Base-by-base conservation (phyloP, 192 early-diverging fungal genomes). In the Spizellomyces sp. region DNA sequence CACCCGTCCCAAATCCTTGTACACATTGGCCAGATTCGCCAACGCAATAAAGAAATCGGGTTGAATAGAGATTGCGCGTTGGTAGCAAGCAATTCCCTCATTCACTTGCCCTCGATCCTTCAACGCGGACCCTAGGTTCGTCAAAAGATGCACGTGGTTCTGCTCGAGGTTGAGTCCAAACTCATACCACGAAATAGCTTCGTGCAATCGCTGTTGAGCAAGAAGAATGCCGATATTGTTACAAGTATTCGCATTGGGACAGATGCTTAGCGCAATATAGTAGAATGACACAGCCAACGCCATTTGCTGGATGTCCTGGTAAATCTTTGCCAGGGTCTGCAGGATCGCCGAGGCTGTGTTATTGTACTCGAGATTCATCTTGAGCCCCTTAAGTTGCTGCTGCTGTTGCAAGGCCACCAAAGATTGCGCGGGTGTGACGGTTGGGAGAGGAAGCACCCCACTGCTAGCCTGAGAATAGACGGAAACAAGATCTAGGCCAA, bases 11-110 rank as follows among this genome's bases (percentile, higher is more conserved):
- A 94, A 83, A 74, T 96, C 95, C 77, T 96, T 96, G 77, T 92
- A 88, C 1, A 95, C 94, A 65, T 96, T 96, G 21, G 93, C 95
- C 27, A 96, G 83, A 66, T 96, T 96, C 52, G 95, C 95, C 42
- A 95, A 81, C 5, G 95, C 95, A 56, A 96, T 94, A 70, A 93
- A 94, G 63, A 96, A 96, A 15, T 88, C 86, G 60, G 92, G 91
- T 74, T 94, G 92, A 52, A 84, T 88, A 65, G 91, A 86, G 7
- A 96, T 93, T 0, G 95, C 95, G 70, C 88, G 88, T 63, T 94
- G 88, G 77, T 96, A 96, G 91, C 94, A 95, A 5, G 80, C 71
- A 36, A 96, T 88, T 1, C 93, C 94, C 62, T 95, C 93, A 43
- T 84, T 80, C 64, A 95, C 80, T 55, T 93, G 89, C 6, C 95